These are phyloP conservation scores for Aotearoamyces nothofagi DNA, from an alignment of 2,329 filamentous ascomycete species.

Conservation along the genomic window DNA sequence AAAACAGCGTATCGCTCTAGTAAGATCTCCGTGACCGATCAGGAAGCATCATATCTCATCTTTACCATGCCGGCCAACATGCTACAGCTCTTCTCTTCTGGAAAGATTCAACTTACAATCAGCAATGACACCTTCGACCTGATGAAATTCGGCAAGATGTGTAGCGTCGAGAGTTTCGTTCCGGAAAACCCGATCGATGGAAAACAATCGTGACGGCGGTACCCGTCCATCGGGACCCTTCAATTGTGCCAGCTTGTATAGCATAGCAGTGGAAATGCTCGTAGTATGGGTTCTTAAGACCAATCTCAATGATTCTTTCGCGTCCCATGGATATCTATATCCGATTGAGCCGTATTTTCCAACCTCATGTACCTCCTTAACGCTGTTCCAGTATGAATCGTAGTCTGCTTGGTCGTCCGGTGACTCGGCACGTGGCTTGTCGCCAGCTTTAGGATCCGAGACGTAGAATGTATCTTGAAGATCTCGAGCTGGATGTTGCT, in stretches of 20 bases:
- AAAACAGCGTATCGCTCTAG: no score
- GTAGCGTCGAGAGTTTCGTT: conserved; percentile 97
- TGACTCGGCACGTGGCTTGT: conserved; percentile 43
- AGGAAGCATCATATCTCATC: no score
- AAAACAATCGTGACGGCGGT: conserved; percentile 81
- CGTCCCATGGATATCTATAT: conserved; percentile 89
- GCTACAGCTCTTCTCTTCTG: no score
- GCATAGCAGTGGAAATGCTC: conserved; percentile 76
- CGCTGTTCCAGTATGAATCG: conserved; percentile 75
- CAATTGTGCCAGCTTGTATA: conserved; percentile 74
- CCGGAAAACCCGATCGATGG: conserved; percentile 93
- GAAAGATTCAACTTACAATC: conserved; percentile 87
- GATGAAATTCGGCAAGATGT: conserved; percentile 95
- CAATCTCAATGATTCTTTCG: conserved; percentile 71
- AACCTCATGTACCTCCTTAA: conserved; percentile 73
- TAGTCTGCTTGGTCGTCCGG: conserved; percentile 51
- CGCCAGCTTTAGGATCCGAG: conserved; percentile 68
- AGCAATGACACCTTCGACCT: conserved; percentile 95
- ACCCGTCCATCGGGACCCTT: conserved; percentile 56
- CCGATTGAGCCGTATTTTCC: conserved; percentile 92
- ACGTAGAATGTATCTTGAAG: conserved; percentile 99
- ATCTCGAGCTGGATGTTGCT: conserved; percentile 94
- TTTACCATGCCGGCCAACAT: no score
- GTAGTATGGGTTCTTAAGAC: conserved; percentile 96
- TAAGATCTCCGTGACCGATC: no score